Evolutionary conservation across 1,284 basidiomycete genomes (phyloP).

Genomic region (Leccinum angustisporum): DNA sequence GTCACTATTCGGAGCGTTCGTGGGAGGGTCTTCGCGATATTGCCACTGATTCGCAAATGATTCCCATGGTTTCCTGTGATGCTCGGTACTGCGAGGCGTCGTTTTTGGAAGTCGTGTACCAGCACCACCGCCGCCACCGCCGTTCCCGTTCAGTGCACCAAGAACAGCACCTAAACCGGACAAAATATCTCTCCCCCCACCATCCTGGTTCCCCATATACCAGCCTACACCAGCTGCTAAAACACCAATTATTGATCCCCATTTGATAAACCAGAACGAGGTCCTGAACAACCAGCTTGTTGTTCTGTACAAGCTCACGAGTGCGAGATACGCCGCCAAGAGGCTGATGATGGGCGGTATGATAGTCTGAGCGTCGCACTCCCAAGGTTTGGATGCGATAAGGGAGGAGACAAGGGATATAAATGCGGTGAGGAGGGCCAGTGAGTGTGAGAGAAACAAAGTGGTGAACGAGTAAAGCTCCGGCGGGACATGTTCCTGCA

Average conservation of each 20-base stretch:
- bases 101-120: conserved; percentile 32
- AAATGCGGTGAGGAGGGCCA: conserved; percentile 52
- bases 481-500: conserved; percentile 54
- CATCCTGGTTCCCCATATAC: conserved; percentile 43
- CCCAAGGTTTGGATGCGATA: conserved; percentile 48
- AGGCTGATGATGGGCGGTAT: conserved; percentile 73
- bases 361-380: conserved; percentile 66
- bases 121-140: conserved; percentile 34
- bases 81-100: conserved; percentile 5
- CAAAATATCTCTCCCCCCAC: conserved; percentile 37
- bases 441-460: conserved; percentile 50
- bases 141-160: conserved; percentile 42
- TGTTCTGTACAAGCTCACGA: conserved; percentile 72
- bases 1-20: conserved; percentile 28
- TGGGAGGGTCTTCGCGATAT: conserved; percentile 37
- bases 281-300: conserved; percentile 71
- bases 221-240: conserved; percentile 54
- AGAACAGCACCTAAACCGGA: conserved; percentile 43
- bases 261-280: conserved; percentile 68
- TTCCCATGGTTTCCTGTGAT: conserved; percentile 60
- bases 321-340: conserved; percentile 68
- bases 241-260: conserved; percentile 59
- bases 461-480: conserved; percentile 53
- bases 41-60: conserved; percentile 66
- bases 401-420: conserved; percentile 48